Evolutionary conservation across 2,329 filamentous ascomycete genomes (phyloP), one percentile per base, ranked within the genome.

Genomic region (Malbranchea zuffiana): DNA sequence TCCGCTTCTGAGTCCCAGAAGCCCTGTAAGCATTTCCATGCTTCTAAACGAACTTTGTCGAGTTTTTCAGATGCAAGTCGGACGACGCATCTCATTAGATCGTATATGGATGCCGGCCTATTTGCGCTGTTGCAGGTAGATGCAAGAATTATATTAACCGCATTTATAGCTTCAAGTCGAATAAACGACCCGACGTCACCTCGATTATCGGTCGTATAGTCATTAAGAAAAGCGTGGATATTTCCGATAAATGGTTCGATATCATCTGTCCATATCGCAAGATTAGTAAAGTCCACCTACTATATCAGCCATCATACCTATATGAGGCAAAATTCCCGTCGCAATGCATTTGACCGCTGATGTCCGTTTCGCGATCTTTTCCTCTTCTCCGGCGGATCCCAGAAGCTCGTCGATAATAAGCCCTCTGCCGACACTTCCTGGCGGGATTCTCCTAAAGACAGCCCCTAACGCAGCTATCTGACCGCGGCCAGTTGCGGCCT

Each of bases 101-200:
- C 40, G 32, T 55, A 47, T 3, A 53, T 35, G 15, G 47, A 42
- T 26, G 42, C 12, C 16, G 47, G 40, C 25, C 34, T 20, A 12
- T 37, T 27, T 28, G 37, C 27, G 5, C 13, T 30, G 19, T 34
- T 15, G 21, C 47, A 37, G 24, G 48, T 50, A 19, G 36, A 37
- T 28, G 47, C 42, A 10, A 61, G 44, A 24, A 62, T 47, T 8
- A 49, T 46, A 8, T 50, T 75, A 1, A 85, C 66, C 2, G 75
- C 75, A 42, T 74, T 71, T 8, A 95, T 70, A 16, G 84, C 87
- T 56, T 87, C 80, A 4, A 88, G 65, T 3, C 90, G 74, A 3
- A 93, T 81, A 35, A 87, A 74, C 0, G 87, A 93, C 4, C 90
- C 90, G 32, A 96, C 72, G 52, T 98, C 90, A 11, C 90, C 90